A percentile compares a stretch with the other conserved stretches of the same genome.
These are phyloP conservation scores for Neurospora pannonica DNA, from an alignment of 495 filamentous ascomycete genomes.

Conservation along the genomic window DNA sequence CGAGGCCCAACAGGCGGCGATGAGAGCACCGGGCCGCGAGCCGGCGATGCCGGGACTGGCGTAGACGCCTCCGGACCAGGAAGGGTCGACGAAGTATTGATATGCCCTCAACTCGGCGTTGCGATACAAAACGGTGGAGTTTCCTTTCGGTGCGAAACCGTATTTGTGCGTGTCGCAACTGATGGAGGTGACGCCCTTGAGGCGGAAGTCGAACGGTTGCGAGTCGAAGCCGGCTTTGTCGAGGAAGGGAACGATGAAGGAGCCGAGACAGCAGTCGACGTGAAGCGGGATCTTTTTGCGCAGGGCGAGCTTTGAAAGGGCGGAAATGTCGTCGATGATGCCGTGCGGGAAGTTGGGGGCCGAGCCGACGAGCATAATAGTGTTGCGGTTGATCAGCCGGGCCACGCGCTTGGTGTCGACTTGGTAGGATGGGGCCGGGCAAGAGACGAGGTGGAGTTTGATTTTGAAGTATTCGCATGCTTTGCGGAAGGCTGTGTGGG, in stretches of 20 bases:
- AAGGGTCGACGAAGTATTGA: conserved; percentile 92
- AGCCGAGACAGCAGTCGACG: conserved; percentile 95
- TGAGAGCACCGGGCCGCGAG: conserved; percentile 83
- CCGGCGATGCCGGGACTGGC: conserved; percentile 86
- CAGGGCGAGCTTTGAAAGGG: conserved; percentile 74
- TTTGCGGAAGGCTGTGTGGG: conserved; percentile 93
- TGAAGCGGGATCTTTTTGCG: conserved; percentile 76
- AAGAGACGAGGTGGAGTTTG: conserved; percentile 81
- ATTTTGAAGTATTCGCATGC: conserved; percentile 92
- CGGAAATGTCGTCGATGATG: conserved; percentile 88
- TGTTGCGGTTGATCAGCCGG: conserved; percentile 90
- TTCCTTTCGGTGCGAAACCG: conserved; percentile 96
- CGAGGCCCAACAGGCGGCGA: conserved; percentile 87
- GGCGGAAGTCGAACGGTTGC: conserved; percentile 83
- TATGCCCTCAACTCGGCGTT: conserved; percentile 64
- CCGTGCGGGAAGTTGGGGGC: conserved; percentile 97
- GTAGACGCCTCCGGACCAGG: conserved; percentile 95
- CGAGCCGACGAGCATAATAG: conserved; percentile 88
- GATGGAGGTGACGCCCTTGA: conserved; percentile 90
- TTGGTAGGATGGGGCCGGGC: conserved; percentile 76
- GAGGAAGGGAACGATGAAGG: conserved; percentile 87
- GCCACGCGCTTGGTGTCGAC: conserved; percentile 67
- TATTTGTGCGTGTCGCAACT: conserved; percentile 98
- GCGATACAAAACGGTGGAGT: conserved; percentile 85
- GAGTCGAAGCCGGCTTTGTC: conserved; percentile 82